phyloP scores from a whole-genome alignment of 768 basidiomycete genomes.

The Cubamyces lactineus region DNA sequence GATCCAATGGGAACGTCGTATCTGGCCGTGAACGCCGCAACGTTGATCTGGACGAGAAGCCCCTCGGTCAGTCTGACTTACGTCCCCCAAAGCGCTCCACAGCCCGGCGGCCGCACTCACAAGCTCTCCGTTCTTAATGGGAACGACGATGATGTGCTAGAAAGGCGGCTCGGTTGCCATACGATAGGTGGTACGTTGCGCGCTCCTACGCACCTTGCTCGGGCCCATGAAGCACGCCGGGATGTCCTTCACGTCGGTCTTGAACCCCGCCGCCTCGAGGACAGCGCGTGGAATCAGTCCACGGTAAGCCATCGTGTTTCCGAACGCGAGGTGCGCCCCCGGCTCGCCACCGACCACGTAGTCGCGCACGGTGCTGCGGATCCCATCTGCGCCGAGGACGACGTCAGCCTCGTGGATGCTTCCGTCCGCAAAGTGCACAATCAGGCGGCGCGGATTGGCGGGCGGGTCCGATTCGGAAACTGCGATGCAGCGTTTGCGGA shows the following conservation, averaged over 20 bases:
- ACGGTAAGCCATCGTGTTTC: conserved; percentile 53
- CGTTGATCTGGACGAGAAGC: conserved; percentile 40
- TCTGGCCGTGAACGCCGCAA: conserved; percentile 46
- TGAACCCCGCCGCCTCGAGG: conserved; percentile 47
- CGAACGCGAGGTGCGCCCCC: conserved; percentile 36
- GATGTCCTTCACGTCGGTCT: conserved; percentile 39
- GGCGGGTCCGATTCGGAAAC: conserved; percentile 5
- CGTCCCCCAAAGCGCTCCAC: too few relatives aligned
- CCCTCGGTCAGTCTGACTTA: neutral
- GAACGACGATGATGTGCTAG: conserved; percentile 58
- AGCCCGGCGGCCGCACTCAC: conserved; percentile 33
- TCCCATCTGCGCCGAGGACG: conserved; percentile 47
- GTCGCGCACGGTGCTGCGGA: conserved; percentile 42
- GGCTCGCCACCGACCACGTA: conserved; percentile 37
- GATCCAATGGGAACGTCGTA: conserved; percentile 30
- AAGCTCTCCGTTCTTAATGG: conserved; percentile 46
- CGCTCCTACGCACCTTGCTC: conserved; percentile 31
- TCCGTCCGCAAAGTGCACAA: conserved; percentile 53
- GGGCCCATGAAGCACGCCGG: conserved; percentile 49
- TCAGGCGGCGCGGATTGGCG: conserved; percentile 27
- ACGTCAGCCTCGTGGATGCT: conserved; percentile 50
- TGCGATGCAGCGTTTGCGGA: conserved; percentile 51
- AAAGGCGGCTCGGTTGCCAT: neutral
- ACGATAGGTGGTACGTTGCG: neutral
- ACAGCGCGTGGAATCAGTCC: conserved; percentile 46